Base-by-base conservation (phyloP, 768 basidiomycete species). In the Serendipita vermifera region DNA sequence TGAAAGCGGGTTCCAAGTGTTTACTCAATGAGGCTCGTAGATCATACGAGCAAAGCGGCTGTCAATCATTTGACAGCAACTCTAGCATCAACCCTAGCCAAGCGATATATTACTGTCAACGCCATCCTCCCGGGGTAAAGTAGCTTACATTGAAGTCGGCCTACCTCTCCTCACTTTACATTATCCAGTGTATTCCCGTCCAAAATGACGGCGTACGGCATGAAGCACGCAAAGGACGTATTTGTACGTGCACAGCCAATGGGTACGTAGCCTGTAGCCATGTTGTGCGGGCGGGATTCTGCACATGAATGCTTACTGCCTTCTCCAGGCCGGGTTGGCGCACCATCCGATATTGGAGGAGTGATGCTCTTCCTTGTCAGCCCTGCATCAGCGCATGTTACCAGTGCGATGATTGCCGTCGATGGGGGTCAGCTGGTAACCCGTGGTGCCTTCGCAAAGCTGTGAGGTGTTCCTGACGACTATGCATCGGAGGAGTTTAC, bases 11-110 rank as follows among this genome's bases (percentile, higher is more conserved):
- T 31, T 1, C 36, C n/a, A 39, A 55, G 41, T 53, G 3, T 20
- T 32, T 48, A 2, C 20, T 33, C 57, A 22, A 33, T 38, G 29
- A 33, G 29, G 55, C 56, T 54, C n/a, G n/a, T 60, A 90, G 87
- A 90, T 65, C 78, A 81, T 62, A 73, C 86, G 5, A 87, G 85
- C 67, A 90, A 90, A 69, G 87, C 87, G n/a, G 86, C 86, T 27
- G 80, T 85, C 15, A 89, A 88, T 69, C 87, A 89, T 60, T 77
- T 91, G 41, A 88, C 87, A 3, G 79, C 80, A 13, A 72, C 75
- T 48, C 72, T 90, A 17, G 85, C 87, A 0, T 68, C 79, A 39
- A 85, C 83, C 54, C 74, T 90, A 14, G 78, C 71, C 5, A 71
- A 70, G 5, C 68, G 68, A 9, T 75, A 77, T 59, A 77, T 89